Evolutionary conservation across 768 basidiomycete genomes (phyloP), one percentile per base, ranked within the genome.

Genomic region (Fibroporia radiculosa): DNA sequence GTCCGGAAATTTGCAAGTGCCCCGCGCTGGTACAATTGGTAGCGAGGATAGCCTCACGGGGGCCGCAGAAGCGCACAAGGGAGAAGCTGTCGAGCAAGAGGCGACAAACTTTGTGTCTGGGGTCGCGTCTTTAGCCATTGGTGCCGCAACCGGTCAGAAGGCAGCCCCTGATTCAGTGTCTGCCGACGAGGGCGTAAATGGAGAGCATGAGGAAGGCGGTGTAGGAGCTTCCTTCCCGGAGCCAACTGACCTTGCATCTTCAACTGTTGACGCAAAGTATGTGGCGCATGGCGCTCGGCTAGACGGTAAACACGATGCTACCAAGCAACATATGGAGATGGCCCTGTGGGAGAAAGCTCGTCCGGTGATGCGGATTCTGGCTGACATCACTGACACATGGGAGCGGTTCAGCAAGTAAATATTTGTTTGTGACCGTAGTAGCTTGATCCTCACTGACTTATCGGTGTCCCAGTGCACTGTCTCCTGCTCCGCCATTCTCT

Each of bases 21-120:
- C 66, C 13, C 57, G 54, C 25, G 59, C 65, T 3, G 66, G 63
- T 19, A 49, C 53, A 2, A 51, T 67, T 10, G 63, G 55, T 19
- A 60, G 57, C 42, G 53, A 46, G 18, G 61, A 64, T 44, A 62
- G 58, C 11, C 49, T 65, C 10, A 62, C 63, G 11, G 66, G 66
- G 20, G 64, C 65, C 14, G 57, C 61, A 0, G 65, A 68, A 49
- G 55, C 59, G 2, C 61, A 66, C 41, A 54, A 56, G 34, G 66
- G 66, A 42, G 64, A 68, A 50, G 65, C 66, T 8, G 65, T 62
- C n/a, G 66, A 68, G 47, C 60, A 62, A 24, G 66, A 68, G 49
- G 66, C 66, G 6, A 55, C 58, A 19, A 59, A 61, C 36, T 62
- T 65, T 25, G 60, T 70, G 29, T 54, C 60, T 7, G 56, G 62